Evolutionary conservation across 1,284 basidiomycete species (phyloP), one percentile per base, ranked within the genome.

Genomic region (Thecaphora thlaspeos): DNA sequence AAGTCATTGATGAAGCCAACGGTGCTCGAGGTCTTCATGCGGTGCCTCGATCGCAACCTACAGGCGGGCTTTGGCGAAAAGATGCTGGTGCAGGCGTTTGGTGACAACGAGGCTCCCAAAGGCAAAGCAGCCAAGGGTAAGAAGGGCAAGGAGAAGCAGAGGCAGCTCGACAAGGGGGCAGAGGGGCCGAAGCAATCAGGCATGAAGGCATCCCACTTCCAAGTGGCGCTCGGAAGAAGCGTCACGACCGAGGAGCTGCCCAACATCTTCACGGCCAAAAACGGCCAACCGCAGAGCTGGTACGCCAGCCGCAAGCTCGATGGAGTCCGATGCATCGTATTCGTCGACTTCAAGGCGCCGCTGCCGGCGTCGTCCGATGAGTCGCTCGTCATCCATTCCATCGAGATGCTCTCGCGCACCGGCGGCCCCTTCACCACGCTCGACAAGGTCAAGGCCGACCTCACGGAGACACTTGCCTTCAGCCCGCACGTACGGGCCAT

Each of bases 11-110:
- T 62, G 8, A 55, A 54, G 7, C 64, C 64, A 1, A 63, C 60
- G 7, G 45, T 57, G 14, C 41, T 63, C 28, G 65, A 70, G 17
- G 47, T 68, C 21, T 68, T 72, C 30, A 64, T 53, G 37, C 57
- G 70, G 9, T 70, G 68, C 42, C 44, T 72, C 11, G 70, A 72
- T 21, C 64, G 70, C 30, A 70, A 70, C 26, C 57, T 72, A 32
- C 57, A 66, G 42, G 55, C 54, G 3, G 70, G 70, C 3, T 51
- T 72, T n/a, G 46, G 55, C 3, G 53, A 56, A 18, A 42, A 46
- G n/a, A 60, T 61, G 2, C 26, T 69, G 34, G 46, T 51, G 28
- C 50, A 51, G 36, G 53, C 64, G 4, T 55, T 68, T 18, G 34
- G 40, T 15, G 12, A 34, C 18, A 19, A n/a, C 28, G 47, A 48